phyloP scores from a whole-genome alignment of 2,329 filamentous ascomycete species.

The Chrysoporthe deuterocubensis region DNA sequence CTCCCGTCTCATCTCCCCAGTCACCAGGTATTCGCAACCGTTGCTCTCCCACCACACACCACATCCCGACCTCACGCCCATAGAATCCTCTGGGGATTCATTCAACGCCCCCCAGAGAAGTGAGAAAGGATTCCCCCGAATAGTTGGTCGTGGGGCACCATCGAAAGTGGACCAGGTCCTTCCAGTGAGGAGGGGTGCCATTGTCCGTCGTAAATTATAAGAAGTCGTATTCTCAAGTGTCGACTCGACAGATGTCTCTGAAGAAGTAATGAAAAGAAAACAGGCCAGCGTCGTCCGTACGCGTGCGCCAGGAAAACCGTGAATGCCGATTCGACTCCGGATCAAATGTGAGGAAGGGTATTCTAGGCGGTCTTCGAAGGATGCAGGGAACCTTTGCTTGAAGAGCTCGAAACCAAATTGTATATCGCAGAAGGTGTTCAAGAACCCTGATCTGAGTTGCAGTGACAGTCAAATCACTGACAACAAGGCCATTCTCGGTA shows the following conservation, averaged over 20 bases:
- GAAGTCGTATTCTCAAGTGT: constrained; percentile 30
- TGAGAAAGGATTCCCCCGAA: constrained; percentile 30
- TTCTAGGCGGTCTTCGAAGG: constrained; percentile 22
- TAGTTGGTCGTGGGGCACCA: constrained; percentile 30
- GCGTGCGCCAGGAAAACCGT: constrained; percentile 24
- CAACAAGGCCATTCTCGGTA: constrained; percentile 14
- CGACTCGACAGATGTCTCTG: constrained; percentile 26
- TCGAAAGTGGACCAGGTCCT: constrained; percentile 27
- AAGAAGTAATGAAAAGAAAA: constrained; percentile 26
- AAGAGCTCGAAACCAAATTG: constrained; percentile 16
- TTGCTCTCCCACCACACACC: constrained; percentile 22
- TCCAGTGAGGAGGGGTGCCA: constrained; percentile 23
- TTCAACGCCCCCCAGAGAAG: constrained; percentile 25
- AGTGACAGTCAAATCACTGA: constrained; percentile 7
- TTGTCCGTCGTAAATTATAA: constrained; percentile 31
- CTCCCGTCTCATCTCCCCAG: constrained; percentile 19
- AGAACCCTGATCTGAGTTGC: constrained; percentile 11
- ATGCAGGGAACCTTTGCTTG: constrained; percentile 14
- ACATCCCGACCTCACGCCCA: constrained; percentile 21
- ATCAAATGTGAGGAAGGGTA: constrained; percentile 22
- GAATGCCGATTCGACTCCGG: constrained; percentile 22
- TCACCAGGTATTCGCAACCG: constrained; percentile 26
- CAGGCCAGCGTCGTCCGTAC: constrained; percentile 26
- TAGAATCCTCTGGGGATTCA: constrained; percentile 21
- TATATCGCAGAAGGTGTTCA: constrained; percentile 19